Conservation (phyloP, 768 basidiomycete species). For the Hygrocybe coccinea region DNA sequence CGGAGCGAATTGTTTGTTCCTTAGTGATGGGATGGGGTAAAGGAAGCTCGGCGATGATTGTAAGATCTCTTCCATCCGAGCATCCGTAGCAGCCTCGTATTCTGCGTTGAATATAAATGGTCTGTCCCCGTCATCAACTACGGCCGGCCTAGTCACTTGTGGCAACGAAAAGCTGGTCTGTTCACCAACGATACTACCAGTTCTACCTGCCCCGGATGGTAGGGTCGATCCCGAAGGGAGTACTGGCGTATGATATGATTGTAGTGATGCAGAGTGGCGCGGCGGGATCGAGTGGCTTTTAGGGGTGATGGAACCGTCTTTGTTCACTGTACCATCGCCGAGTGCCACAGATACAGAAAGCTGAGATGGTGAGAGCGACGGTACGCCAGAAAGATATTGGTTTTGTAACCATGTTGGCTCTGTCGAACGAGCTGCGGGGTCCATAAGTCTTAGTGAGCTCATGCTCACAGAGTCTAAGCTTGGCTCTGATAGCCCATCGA, state of each 20-base stretch:
- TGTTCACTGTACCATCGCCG: neutral
- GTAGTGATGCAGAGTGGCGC: neutral
- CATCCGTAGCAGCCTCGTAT: conserved; percentile 33
- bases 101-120: conserved; percentile 35
- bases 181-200: neutral
- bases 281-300: neutral
- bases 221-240: neutral
- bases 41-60: conserved; percentile 33
- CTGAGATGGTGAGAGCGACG: neutral
- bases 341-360: neutral
- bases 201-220: neutral
- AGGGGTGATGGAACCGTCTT: neutral
- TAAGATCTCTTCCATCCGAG: conserved; percentile 30
- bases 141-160: conserved; percentile 10
- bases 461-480: neutral
- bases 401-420: conserved; percentile 1
- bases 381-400: conserved; percentile 1
- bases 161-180: neutral
- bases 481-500: neutral
- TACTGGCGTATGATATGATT: neutral
- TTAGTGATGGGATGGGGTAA: conserved; percentile 7
- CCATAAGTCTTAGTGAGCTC: neutral
- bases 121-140: conserved; percentile 28
- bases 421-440: neutral
- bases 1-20: neutral